Base-by-base conservation (phyloP, 768 basidiomycete genomes). In the Mycena venus region DNA sequence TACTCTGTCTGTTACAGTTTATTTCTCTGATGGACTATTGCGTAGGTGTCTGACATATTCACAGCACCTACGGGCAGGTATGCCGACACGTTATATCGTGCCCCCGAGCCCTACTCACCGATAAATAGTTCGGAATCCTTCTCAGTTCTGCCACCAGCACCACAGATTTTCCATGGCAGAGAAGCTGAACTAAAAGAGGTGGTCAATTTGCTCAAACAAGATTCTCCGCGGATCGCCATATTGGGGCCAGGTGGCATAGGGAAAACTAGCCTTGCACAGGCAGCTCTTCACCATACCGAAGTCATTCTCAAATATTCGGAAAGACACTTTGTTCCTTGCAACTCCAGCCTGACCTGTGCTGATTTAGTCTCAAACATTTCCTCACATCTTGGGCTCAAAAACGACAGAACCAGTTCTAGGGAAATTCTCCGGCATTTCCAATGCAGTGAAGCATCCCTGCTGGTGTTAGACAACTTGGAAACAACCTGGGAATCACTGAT, bases 401-500 rank as follows among this genome's bases (percentile, higher is more conserved):
- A 42, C 12, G 59, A 38, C 1, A 23, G 21, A 7, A 32, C 55
- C 21, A 31, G 42, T 32, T 23, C 47, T 36, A 60, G 49, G 32
- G 38, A 42, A 17, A 47, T 70, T 17, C 23, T 62, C 29, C 68
- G 62, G 29, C 42, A 60, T 53, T 60, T 70, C 58, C 27, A 60
- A 27, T 40, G 9, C 59, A 31, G 23, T 49, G 9, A 23, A 14
- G 7, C 59, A 25, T 27, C 68, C n/a, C 34, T 70, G 38, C 53
- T 70, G 34, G 59, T 70, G 17, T 36, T 70, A 40, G 68, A 70
- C n/a, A 70, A 70, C 38, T 62, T 70, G 21, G 68, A 70, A 51
- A 70, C 68, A 34, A 44, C 59, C n/a, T 70, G 68, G 68, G 68
- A 62, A 42, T 31, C 58, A 7, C 25, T 17, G 1, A 29, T 36